A percentile compares a stretch with the other conserved stretches of the same genome.
Conservation (phyloP, 805 yeast species). For the Pichia cephalocereana region DNA sequence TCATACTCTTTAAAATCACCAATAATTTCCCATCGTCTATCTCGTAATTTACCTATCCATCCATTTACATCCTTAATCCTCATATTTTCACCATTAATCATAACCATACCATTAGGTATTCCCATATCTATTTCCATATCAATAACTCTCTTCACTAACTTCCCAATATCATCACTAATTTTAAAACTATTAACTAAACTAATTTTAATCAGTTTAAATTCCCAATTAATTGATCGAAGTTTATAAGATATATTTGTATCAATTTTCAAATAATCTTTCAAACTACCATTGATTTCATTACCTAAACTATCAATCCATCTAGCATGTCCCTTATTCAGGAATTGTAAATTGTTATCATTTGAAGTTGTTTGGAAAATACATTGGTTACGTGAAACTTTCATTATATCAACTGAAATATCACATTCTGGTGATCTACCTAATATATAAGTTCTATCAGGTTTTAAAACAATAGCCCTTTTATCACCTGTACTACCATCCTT, state of each 20-base stretch:
- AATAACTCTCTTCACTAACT: background rate
- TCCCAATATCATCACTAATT: no score
- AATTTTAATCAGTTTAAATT: background rate
- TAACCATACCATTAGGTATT: background rate
- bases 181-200: no score
- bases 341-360: background rate
- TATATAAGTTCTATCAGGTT: background rate
- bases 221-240: slow-evolving; percentile 3
- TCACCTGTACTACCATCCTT: background rate
- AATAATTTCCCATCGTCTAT: background rate
- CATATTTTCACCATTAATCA: no score
- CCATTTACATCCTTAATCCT: background rate
- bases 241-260: background rate
- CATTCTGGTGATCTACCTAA: background rate
- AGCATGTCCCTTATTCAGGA: background rate
- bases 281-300: slow-evolving; percentile 1
- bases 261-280: background rate
- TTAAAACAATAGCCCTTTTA: background rate
- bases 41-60: background rate
- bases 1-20: background rate
- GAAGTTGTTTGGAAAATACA: background rate
- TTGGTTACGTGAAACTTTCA: slow-evolving; percentile 5
- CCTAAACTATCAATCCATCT: slow-evolving; percentile 2
- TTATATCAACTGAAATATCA: background rate
- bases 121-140: background rate